A percentile compares a stretch with the other conserved stretches of the same genome.
Evolutionary conservation across 495 filamentous ascomycete genomes (phyloP).

Genomic region (Xylaria intraflava): DNA sequence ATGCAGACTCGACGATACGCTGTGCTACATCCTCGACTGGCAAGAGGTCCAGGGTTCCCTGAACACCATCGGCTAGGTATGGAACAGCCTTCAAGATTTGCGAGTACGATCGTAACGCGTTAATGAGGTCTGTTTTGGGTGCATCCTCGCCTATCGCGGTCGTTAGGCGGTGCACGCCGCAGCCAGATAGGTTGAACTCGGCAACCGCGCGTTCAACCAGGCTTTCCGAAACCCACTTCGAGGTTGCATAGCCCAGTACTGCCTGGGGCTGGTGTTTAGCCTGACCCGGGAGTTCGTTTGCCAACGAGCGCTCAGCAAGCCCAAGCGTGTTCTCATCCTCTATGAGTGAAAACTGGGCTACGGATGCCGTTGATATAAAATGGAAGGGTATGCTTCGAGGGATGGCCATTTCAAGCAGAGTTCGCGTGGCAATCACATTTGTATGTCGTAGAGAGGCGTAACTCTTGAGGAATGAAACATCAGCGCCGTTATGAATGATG

Average conservation of each 20-base stretch:
- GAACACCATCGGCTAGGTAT: not conserved
- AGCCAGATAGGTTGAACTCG: conserved; percentile 19
- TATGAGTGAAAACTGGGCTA: conserved; percentile 18
- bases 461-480: conserved; percentile 40
- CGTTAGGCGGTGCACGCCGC: conserved; percentile 36
- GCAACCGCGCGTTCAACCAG: conserved; percentile 34
- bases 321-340: not conserved
- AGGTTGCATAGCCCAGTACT: conserved; percentile 43
- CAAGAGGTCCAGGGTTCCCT: not conserved
- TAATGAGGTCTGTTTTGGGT: conserved; percentile 15
- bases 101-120: conserved; percentile 17
- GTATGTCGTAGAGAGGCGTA: conserved; percentile 34
- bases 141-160: conserved; percentile 24
- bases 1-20: not conserved
- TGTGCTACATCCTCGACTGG: not conserved
- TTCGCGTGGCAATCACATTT: conserved; percentile 38
- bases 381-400: conserved; percentile 30
- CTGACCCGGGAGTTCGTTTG: not conserved
- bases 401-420: conserved; percentile 14
- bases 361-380: conserved; percentile 39
- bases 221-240: conserved; percentile 46
- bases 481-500: conserved; percentile 48
- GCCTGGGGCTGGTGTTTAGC: too few relatives aligned
- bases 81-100: conserved; percentile 13
- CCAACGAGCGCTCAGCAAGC: not conserved